These are phyloP conservation scores for Penicillium ucsense DNA, from an alignment of 495 filamentous ascomycete genomes.

Conservation along the genomic window DNA sequence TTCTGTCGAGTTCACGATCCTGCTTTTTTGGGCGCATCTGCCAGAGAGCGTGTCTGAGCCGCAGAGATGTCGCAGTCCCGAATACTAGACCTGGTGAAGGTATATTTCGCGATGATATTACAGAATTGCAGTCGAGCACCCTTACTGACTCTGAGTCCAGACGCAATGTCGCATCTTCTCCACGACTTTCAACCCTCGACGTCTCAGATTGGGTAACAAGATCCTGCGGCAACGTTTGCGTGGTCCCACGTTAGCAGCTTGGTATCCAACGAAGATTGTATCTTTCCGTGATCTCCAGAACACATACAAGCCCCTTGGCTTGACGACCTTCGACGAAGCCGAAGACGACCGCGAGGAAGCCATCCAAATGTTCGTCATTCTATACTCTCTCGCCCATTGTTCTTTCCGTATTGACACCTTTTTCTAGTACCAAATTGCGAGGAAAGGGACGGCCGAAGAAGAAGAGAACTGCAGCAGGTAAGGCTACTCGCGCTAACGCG, in stretches of 20 bases:
- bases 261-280: constrained; percentile 71
- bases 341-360: constrained; percentile 73
- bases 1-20: neutral
- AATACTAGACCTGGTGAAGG: constrained; percentile 71
- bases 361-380: constrained; percentile 49
- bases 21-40: neutral
- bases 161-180: constrained; percentile 85
- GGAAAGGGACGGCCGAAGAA: constrained; percentile 92
- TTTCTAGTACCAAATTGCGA: constrained; percentile 53
- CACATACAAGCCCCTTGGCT: constrained; percentile 39
- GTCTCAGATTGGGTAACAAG: constrained; percentile 75
- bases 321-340: constrained; percentile 59
- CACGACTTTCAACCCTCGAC: constrained; percentile 77
- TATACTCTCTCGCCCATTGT: neutral
- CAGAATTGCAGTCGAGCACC: neutral
- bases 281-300: constrained; percentile 58
- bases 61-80: constrained; percentile 60
- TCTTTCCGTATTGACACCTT: neutral
- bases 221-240: constrained; percentile 74
- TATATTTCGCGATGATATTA: constrained; percentile 17
- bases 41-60: neutral
- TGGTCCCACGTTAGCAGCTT: constrained; percentile 67
- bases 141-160: constrained; percentile 30
- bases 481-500: constrained; percentile 7
- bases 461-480: constrained; percentile 63